phyloP scores from a whole-genome alignment of 441 rosid genomes.

The Metrosideros polymorpha region DNA sequence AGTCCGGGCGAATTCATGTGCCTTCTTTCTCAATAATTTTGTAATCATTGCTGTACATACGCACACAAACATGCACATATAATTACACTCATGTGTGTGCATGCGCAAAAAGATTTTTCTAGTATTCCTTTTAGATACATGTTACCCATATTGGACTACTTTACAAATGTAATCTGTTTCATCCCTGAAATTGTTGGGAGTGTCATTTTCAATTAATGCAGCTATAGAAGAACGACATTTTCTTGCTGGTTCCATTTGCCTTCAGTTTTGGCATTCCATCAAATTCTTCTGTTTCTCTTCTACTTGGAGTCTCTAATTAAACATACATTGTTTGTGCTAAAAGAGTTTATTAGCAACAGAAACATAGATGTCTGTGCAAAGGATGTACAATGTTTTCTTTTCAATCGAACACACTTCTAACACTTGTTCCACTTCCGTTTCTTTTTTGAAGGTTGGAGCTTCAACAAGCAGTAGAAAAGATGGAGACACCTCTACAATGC shows the following conservation, averaged over 20 bases:
- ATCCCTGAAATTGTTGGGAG: background rate
- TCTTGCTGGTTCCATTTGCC: background rate
- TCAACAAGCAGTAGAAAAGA: background rate
- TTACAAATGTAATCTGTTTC: background rate
- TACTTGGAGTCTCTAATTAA: background rate
- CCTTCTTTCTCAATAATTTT: background rate
- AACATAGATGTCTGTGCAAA: background rate
- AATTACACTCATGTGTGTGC: background rate
- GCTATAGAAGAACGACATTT: background rate
- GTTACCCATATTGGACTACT: background rate
- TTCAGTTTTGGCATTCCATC: background rate
- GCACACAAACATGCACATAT: background rate
- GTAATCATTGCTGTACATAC: background rate
- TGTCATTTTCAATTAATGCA: background rate
- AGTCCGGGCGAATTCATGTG: background rate
- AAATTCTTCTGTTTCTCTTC: background rate
- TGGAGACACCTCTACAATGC: background rate
- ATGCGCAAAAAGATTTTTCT: background rate
- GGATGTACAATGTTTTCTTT: background rate
- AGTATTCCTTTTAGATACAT: background rate
- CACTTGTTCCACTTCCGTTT: background rate
- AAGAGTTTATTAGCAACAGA: background rate
- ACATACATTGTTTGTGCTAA: background rate
- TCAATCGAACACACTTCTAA: background rate
- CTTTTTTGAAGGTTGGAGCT: background rate